Base-by-base conservation (phyloP, 1,284 basidiomycete genomes). In the Cutaneotrichosporon arboriforme region DNA sequence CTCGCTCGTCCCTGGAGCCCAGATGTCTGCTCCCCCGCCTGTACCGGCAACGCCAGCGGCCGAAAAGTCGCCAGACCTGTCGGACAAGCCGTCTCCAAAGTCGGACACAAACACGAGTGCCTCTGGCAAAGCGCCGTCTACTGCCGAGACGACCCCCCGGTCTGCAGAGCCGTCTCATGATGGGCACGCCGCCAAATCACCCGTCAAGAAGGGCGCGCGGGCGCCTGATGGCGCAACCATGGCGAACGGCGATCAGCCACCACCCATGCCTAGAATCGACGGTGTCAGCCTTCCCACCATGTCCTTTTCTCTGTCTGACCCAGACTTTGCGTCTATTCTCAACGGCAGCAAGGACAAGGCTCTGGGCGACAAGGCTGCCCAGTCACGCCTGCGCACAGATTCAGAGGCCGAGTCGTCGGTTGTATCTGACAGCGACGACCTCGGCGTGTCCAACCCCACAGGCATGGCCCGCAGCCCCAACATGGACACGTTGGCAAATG, bases 261-360 rank as follows among this genome's bases (percentile, higher is more conserved):
- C 26, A 4, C 54, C 26, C 26, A 31, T 44, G 15, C 74, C 73
- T 4, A 56, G 64, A 15, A 60, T 75, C n/a, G 66, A 67, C 21
- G 67, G 73, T 31, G 26, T 31, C 26, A 31, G 26, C 12, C 52
- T 73, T 3, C 69, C 72, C 9, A 68, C 67, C 9, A 71, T 77
- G 63, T 69, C 69, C 12, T 77, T 75, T 58, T 73, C 72, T 10
- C 54, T 76, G 1, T 73, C 73, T 17, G 74, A 76, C 52, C 73
- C 75, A 3, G 74, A 76, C 58, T 77, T 77, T 64, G 73, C 74
- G 3, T 47, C 66, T 12, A 65, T 77, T 15, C 61, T 77, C 18
- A 70, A 70, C 43, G 66, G 26, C 26, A 10, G 26, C 5, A 31
- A 66, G 26, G 70, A 69, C 38, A 66, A 70, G 45, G 40, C 26